phyloP scores from a whole-genome alignment of 257 asterid genomes.

The Penstemon newberryi region DNA sequence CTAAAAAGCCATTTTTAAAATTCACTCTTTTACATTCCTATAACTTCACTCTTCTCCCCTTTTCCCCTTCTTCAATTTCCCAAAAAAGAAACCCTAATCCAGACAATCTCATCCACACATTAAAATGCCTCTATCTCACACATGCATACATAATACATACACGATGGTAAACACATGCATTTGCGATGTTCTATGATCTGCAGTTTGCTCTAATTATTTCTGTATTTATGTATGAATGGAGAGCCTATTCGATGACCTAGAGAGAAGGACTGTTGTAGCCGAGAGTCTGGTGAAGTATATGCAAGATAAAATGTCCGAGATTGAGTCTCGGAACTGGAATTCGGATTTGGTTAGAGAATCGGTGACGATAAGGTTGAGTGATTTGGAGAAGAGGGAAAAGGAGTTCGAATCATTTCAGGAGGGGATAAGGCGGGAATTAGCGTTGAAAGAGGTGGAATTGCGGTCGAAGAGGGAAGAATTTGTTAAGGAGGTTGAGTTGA shows the following conservation, averaged over 20 bases:
- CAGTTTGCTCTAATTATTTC: neutral
- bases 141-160: too few relatives aligned
- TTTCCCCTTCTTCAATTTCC: too few relatives aligned
- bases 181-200: neutral
- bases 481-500: slow-evolving; percentile 6
- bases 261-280: slow-evolving; percentile 22
- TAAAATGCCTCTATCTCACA: too few relatives aligned
- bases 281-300: slow-evolving; percentile 25
- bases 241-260: slow-evolving; percentile 16
- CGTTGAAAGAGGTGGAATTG: slow-evolving; percentile 21
- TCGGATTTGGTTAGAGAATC: slow-evolving; percentile 8
- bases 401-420: slow-evolving; percentile 19
- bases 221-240: slow-evolving; percentile 4
- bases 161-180: neutral
- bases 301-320: slow-evolving; percentile 16
- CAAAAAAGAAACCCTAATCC: too few relatives aligned
- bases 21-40: too few relatives aligned
- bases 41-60: too few relatives aligned
- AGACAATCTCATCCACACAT: too few relatives aligned
- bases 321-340: neutral
- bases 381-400: slow-evolving; percentile 27
- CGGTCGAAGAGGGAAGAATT: slow-evolving; percentile 17
- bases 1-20: too few relatives aligned
- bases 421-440: slow-evolving; percentile 29
- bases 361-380: slow-evolving; percentile 1